Base-by-base conservation (phyloP, 2,329 filamentous ascomycete species). In the Epichloe gansuensis region DNA sequence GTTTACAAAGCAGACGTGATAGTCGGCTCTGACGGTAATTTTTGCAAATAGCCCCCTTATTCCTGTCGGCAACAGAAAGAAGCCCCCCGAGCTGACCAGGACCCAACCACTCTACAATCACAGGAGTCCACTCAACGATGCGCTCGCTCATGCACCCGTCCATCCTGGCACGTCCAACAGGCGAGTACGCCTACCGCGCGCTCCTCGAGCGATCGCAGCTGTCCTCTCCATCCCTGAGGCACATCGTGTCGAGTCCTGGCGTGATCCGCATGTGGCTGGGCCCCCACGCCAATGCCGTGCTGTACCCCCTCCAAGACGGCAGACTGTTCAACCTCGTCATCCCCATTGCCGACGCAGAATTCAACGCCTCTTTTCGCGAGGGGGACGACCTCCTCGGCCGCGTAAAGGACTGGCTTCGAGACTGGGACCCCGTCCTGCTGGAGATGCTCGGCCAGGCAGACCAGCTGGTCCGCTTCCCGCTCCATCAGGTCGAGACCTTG, bases 1-100 rank as follows among this genome's bases (percentile, higher is more conserved):
- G 21, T 53, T 4, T 12, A 50, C 27, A 36, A n/a, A 13, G 54
- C 55, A 12, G 54, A 58, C 15, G 35, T 57, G 36, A 43, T 58
- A 15, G 48, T 57, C 21, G 54, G 50, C 13, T 51, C 49, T 25
- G 57, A 57, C 42, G 55, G 57, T 56, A 53, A 39, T 4, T 21
- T 2, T 21, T 9, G 9, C 12, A 8, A 31, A 31, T 11, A 11
- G 17, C 17, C 31, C 27, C 8, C 31, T 9, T 31, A 3, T 31
- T 11, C 31, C 31, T 31, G 31, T 31, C 27, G 27, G 27, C 27
- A 21, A 21, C 17, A 21, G 39, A 17, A 25, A 42, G 21, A 42
- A 21, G 4, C 0, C 11, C 40, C 15, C 12, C 4, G 2, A 46
- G 31, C 44, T 47, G 31, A 47, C 44, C 17, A 21, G 25, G 13